Evolutionary conservation across 352 stramenopile species (phyloP).

Genomic region (Phytophthora colocasiae): DNA sequence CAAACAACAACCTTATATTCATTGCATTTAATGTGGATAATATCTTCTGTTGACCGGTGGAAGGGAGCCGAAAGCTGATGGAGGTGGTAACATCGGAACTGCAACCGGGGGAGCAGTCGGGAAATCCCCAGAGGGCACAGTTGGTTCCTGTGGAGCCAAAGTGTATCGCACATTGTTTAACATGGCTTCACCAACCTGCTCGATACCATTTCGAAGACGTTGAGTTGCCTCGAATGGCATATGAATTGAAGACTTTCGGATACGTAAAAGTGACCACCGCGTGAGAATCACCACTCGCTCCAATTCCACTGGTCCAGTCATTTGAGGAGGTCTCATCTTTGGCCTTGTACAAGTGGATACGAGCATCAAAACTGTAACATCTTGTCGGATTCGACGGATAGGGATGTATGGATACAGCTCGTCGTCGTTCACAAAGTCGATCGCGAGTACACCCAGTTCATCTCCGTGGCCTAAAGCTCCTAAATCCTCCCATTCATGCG

Average conservation of each 20-base stretch:
- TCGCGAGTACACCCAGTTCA: constrained; percentile 43
- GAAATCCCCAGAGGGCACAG: constrained; percentile 18
- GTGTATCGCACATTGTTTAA: constrained; percentile 41
- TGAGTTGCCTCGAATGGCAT: constrained; percentile 32
- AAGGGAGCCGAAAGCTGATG: constrained; percentile 4
- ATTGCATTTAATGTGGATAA: constrained; percentile 15
- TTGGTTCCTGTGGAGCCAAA: constrained; percentile 19
- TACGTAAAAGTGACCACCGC: constrained; percentile 42
- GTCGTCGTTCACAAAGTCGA: constrained; percentile 57
- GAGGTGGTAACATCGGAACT: constrained; percentile 17
- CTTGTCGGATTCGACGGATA: constrained; percentile 38
- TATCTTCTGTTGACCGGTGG: constrained; percentile 14
- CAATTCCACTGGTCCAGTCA: constrained; percentile 25
- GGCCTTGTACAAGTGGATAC: constrained; percentile 33
- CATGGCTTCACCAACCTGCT: constrained; percentile 43
- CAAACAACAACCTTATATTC: neutral
- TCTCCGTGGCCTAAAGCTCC: constrained; percentile 25
- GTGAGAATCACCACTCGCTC: constrained; percentile 36
- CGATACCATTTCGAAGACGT: constrained; percentile 38
- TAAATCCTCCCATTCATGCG: constrained; percentile 26
- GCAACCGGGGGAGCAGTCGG: neutral
- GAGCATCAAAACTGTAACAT: constrained; percentile 47
- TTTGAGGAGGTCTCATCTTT: constrained; percentile 7
- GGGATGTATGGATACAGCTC: constrained; percentile 43
- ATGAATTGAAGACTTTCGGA: constrained; percentile 31